phyloP scores from a whole-genome alignment of 2,329 filamentous ascomycete species.

The Ophiosphaerella narmari region DNA sequence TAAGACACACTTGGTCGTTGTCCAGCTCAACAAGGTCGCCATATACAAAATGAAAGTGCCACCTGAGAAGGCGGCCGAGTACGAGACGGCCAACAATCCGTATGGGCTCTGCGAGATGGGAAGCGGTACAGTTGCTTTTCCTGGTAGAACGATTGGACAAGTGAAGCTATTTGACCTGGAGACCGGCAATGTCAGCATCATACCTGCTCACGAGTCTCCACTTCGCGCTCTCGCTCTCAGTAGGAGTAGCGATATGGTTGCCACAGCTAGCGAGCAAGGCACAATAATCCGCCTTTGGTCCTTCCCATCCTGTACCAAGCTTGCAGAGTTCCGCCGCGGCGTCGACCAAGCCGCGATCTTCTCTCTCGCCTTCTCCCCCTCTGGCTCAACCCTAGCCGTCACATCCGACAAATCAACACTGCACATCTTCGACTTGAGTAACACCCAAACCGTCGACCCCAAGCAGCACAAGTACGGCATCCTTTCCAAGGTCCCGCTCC shows the following conservation, averaged over 20 bases:
- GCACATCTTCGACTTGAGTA: conserved; percentile 81
- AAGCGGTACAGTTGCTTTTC: conserved; percentile 75
- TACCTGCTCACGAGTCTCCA: conserved; percentile 82
- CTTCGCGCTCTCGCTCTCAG: conserved; percentile 81
- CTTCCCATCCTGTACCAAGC: conserved; percentile 76
- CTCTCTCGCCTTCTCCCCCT: conserved; percentile 84
- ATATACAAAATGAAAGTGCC: conserved; percentile 79
- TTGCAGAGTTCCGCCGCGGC: conserved; percentile 85
- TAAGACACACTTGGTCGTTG: conserved; percentile 75
- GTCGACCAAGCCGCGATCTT: conserved; percentile 88
- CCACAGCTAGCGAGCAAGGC: conserved; percentile 90
- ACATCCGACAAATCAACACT: conserved; percentile 97
- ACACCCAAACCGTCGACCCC: conserved; percentile 14
- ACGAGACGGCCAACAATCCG: conserved; percentile 85
- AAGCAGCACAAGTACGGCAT: conserved; percentile 74
- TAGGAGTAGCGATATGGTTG: conserved; percentile 77
- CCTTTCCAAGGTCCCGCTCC: conserved; percentile 78
- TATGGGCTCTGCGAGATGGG: conserved; percentile 80
- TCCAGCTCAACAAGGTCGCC: conserved; percentile 79
- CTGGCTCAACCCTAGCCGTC: conserved; percentile 78
- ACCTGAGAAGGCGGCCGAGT: conserved; percentile 71
- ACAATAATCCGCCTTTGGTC: conserved; percentile 87
- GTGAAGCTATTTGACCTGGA: conserved; percentile 82
- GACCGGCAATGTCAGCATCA: conserved; percentile 85
- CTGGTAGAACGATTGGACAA: conserved; percentile 84